Conservation (phyloP, 169 alveolate genomes). For the Babesia bigemina region DNA sequence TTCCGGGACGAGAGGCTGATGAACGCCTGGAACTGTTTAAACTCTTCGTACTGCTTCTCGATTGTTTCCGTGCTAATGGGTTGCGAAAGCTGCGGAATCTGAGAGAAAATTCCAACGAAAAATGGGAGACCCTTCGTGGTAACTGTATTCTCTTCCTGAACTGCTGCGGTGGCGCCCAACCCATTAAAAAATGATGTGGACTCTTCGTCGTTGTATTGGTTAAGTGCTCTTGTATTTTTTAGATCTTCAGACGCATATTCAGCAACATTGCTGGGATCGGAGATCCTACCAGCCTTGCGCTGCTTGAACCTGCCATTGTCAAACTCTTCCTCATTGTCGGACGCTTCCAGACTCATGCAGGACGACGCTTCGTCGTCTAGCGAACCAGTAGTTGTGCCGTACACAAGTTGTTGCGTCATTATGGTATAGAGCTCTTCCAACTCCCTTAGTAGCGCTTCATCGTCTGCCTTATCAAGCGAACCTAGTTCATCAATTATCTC, state of each 20-base stretch:
- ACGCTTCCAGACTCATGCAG: background rate
- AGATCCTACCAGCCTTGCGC: too few relatives aligned
- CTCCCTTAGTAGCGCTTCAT: conserved; percentile 9
- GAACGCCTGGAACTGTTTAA: conserved; percentile 31
- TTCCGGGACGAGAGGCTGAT: background rate
- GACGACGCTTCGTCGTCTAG: background rate
- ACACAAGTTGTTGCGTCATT: background rate
- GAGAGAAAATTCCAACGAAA: conserved; percentile 20
- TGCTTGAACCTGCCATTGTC: too few relatives aligned
- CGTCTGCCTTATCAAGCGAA: background rate
- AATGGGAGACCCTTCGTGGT: background rate
- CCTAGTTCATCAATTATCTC: background rate
- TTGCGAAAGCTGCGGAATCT: background rate
- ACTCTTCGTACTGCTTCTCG: conserved; percentile 7
- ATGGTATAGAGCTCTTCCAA: conserved; percentile 9
- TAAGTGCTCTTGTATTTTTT: too few relatives aligned
- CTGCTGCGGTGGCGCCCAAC: background rate
- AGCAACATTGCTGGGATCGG: too few relatives aligned
- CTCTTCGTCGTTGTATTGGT: too few relatives aligned
- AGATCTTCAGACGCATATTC: too few relatives aligned
- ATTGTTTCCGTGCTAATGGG: background rate
- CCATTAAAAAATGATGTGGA: too few relatives aligned
- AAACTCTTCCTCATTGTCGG: background rate
- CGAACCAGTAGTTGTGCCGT: background rate
- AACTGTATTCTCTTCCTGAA: background rate